Evolutionary conservation across 2,329 filamentous ascomycete species (phyloP).

Genomic region (Fusarium liriodendri): DNA sequence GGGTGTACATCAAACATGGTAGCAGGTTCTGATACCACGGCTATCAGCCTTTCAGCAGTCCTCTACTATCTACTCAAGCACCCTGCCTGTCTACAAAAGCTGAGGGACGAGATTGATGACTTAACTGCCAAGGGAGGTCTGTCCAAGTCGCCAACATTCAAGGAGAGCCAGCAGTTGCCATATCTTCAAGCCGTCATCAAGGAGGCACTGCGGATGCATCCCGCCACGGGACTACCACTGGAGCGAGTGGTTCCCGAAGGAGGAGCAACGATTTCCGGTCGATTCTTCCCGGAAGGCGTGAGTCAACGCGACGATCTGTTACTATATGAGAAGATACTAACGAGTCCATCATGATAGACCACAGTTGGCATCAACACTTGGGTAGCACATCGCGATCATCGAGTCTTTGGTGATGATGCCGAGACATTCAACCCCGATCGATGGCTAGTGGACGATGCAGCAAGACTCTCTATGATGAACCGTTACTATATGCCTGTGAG

Average conservation of each 20-base stretch:
- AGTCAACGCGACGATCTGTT: not conserved
- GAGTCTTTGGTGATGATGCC: constrained; percentile 32
- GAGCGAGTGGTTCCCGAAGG: constrained; percentile 36
- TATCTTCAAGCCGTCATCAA: constrained; percentile 39
- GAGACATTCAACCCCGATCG: constrained; percentile 28
- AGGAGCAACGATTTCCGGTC: constrained; percentile 22
- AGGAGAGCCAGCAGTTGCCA: constrained; percentile 32
- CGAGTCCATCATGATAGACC: constrained; percentile 1
- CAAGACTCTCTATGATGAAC: constrained; percentile 30
- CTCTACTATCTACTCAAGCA: constrained; percentile 32
- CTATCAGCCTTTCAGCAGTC: constrained; percentile 35
- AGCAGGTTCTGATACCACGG: constrained; percentile 38
- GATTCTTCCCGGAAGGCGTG: constrained; percentile 35
- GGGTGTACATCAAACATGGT: constrained; percentile 39
- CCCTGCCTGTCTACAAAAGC: constrained; percentile 8
- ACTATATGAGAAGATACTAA: not conserved
- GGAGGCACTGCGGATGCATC: constrained; percentile 36
- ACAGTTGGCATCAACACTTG: constrained; percentile 38
- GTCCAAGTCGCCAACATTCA: constrained; percentile 21
- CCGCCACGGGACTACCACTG: constrained; percentile 29
- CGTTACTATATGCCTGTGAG: constrained; percentile 38
- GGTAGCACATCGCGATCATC: constrained; percentile 35
- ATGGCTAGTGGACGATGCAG: constrained; percentile 20
- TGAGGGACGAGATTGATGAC: constrained; percentile 19
- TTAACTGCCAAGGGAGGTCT: not conserved